Evolutionary conservation across 129 eudicot genomes (phyloP).

Genomic region (Pittosporum tobira): DNA sequence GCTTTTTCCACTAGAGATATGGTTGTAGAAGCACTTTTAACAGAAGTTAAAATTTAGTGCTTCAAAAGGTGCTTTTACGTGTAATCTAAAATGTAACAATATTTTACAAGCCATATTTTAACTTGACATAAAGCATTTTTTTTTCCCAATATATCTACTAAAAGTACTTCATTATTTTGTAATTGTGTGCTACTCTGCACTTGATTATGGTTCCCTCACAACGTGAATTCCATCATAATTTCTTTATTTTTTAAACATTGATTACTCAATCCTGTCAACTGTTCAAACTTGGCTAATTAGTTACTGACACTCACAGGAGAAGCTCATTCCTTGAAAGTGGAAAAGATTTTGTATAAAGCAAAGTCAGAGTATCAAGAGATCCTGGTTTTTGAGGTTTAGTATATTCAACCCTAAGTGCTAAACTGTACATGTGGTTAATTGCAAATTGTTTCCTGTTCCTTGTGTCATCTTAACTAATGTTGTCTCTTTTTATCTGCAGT

Average conservation of each 20-base stretch:
- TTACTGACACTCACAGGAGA: conserved; percentile 48
- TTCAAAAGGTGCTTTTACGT: neutral
- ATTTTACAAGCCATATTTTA: too few species aligned
- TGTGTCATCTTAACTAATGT: neutral
- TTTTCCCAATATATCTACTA: too few species aligned
- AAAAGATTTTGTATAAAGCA: conserved; percentile 59
- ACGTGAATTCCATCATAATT: too few species aligned
- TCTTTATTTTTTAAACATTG: neutral
- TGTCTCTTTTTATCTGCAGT: conserved; percentile 38
- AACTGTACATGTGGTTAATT: neutral
- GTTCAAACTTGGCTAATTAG: neutral
- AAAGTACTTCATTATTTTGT: neutral
- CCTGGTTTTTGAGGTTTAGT: conserved; percentile 79
- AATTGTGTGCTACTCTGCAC: too few species aligned
- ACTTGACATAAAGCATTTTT: too few species aligned
- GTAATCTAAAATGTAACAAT: neutral
- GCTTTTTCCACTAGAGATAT: neutral
- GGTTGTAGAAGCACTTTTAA: too few species aligned
- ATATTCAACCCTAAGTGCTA: neutral
- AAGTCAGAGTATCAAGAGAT: conserved; percentile 84
- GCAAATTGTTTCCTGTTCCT: conserved; percentile 3
- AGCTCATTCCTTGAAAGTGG: conserved; percentile 84
- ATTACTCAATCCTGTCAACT: neutral
- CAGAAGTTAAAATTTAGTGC: neutral
- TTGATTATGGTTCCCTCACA: neutral